These are phyloP conservation scores for Calonectria hawksworthii DNA, from an alignment of 2,329 filamentous ascomycete genomes.

Conservation along the genomic window DNA sequence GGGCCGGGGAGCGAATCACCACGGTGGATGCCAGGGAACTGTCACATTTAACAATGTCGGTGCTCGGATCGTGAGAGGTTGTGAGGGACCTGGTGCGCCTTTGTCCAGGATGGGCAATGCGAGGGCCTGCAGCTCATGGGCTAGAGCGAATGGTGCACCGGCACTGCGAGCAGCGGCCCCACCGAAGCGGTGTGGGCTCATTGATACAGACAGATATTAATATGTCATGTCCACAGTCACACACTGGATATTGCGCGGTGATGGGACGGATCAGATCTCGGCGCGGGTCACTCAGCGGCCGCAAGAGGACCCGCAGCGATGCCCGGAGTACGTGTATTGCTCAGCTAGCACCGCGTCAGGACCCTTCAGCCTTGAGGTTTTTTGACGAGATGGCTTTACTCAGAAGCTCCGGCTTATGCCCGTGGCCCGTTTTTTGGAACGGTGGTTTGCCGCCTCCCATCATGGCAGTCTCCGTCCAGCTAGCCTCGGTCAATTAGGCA, in stretches of 20 bases:
- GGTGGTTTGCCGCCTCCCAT: neutral
- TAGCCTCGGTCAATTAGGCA: conserved; percentile 32
- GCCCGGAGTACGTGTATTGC: conserved; percentile 21
- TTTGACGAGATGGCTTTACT: conserved; percentile 9
- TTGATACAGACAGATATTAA: conserved; percentile 48
- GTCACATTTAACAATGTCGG: neutral
- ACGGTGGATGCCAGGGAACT: conserved; percentile 12
- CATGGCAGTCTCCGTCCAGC: conserved; percentile 18
- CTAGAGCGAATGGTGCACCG: conserved; percentile 30
- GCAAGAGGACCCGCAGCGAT: conserved; percentile 39
- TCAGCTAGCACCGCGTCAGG: conserved; percentile 13
- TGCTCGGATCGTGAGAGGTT: conserved; percentile 18
- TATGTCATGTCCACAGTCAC: conserved; percentile 43
- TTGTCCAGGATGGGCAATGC: conserved; percentile 17
- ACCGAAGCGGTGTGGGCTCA: conserved; percentile 44
- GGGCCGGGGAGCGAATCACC: conserved; percentile 12
- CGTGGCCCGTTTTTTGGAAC: neutral
- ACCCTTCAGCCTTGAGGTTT: conserved; percentile 3
- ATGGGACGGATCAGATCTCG: conserved; percentile 46
- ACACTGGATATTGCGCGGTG: conserved; percentile 33
- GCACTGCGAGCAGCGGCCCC: conserved; percentile 34
- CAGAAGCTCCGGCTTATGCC: conserved; percentile 13
- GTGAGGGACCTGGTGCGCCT: conserved; percentile 10
- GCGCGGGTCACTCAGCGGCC: conserved; percentile 40
- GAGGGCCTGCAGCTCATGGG: conserved; percentile 22